A percentile compares a stretch with the other conserved stretches of the same genome.
These are phyloP conservation scores for Phytophthora hybrid DNA, from an alignment of 352 stramenopile species.

Conservation along the genomic window DNA sequence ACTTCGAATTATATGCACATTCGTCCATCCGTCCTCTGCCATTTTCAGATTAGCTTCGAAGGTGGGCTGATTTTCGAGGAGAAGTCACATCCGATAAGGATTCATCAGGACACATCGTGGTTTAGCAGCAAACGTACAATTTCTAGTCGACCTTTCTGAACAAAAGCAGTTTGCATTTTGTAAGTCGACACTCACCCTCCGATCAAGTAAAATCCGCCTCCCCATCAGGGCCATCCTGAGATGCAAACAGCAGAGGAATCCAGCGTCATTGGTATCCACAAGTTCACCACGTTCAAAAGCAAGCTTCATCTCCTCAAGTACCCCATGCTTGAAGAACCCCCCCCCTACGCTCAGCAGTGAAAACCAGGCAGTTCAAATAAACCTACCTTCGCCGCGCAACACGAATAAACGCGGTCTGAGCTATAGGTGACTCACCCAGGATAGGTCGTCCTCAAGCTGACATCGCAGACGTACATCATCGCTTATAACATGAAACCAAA, in stretches of 20 bases:
- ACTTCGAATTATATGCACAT: no score
- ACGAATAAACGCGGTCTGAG: neutral
- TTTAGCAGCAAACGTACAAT: neutral
- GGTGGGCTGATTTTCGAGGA: neutral
- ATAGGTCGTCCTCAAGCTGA: neutral
- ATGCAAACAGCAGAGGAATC: constrained; percentile 10
- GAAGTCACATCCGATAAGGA: neutral
- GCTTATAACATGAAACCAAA: neutral
- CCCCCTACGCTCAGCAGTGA: neutral
- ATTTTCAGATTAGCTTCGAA: no score
- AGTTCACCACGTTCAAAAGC: neutral
- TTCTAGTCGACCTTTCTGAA: neutral
- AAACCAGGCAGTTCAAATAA: neutral
- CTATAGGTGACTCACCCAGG: neutral
- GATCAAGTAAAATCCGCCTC: neutral
- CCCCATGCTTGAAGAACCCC: neutral
- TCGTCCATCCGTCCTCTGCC: no score
- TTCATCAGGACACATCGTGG: neutral
- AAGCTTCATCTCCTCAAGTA: neutral
- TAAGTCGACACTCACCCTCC: neutral
- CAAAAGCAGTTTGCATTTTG: neutral
- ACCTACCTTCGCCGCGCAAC: neutral
- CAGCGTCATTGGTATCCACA: constrained; percentile 12
- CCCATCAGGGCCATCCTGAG: neutral
- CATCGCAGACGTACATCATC: neutral